A percentile compares a stretch with the other conserved stretches of the same genome.
phyloP scores from a whole-genome alignment of 2,329 filamentous ascomycete species.

The Neonectria sp. region DNA sequence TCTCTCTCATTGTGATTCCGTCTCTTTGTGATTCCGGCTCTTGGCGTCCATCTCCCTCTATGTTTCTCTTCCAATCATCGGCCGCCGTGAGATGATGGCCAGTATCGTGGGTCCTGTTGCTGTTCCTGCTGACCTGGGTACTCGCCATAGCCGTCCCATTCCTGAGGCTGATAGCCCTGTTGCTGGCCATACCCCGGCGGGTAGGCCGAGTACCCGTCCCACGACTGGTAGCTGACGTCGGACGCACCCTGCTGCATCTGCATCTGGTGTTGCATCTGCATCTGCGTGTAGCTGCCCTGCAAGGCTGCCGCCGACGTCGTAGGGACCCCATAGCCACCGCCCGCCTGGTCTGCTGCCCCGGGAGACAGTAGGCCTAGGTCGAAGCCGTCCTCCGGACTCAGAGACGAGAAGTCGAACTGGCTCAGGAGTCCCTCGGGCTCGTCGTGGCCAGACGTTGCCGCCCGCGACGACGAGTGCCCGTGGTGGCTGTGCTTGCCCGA shows the following conservation, averaged over 20 bases:
- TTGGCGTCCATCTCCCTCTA: neutral
- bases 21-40: neutral
- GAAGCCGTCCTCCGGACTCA: slow-evolving; percentile 51
- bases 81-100: slow-evolving; percentile 2
- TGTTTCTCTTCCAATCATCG: neutral
- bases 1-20: neutral
- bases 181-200: slow-evolving; percentile 38
- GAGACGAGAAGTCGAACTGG: slow-evolving; percentile 48
- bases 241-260: slow-evolving; percentile 21
- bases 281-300: slow-evolving; percentile 27
- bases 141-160: slow-evolving; percentile 41
- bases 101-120: slow-evolving; percentile 32
- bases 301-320: slow-evolving; percentile 37
- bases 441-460: slow-evolving; percentile 31
- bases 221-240: slow-evolving; percentile 35
- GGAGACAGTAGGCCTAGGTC: slow-evolving; percentile 45
- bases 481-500: slow-evolving; percentile 32
- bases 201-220: slow-evolving; percentile 42
- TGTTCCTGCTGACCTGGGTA: slow-evolving; percentile 43
- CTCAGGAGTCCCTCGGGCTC: slow-evolving; percentile 44
- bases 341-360: slow-evolving; percentile 31
- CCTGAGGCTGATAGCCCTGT: slow-evolving; percentile 35
- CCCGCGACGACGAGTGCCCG: slow-evolving; percentile 36
- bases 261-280: slow-evolving; percentile 22
- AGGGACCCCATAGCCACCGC: slow-evolving; percentile 43